Evolutionary conservation across 768 basidiomycete species (phyloP).

Genomic region (Trametes sanguinea): DNA sequence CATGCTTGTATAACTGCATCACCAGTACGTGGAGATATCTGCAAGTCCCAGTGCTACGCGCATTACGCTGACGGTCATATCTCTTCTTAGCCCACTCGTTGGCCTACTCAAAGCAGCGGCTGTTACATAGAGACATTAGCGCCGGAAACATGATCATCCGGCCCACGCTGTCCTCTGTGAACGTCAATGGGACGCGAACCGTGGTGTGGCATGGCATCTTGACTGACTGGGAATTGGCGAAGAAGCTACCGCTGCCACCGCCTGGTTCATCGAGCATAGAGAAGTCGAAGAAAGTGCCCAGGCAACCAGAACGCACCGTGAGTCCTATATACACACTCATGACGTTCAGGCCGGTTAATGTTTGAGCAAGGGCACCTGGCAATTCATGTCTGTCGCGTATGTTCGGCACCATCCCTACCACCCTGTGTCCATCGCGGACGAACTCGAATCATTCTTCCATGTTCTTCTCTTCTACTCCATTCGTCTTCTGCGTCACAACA

Average conservation of each 20-base stretch:
- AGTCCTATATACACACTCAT: too few relatives aligned
- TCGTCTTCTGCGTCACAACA: too few relatives aligned
- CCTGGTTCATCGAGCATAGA: too few relatives aligned
- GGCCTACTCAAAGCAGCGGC: not conserved
- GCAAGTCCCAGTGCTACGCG: not conserved
- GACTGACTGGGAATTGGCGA: constrained; percentile 6
- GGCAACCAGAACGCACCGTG: too few relatives aligned
- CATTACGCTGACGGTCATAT: not conserved
- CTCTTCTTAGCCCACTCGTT: not conserved
- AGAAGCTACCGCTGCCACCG: not conserved
- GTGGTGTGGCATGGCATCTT: not conserved
- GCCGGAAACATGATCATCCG: constrained; percentile 4
- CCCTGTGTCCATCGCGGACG: too few relatives aligned
- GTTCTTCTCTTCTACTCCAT: too few relatives aligned
- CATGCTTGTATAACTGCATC: constrained; percentile 1
- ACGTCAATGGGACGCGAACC: not conserved
- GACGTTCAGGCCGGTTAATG: too few relatives aligned
- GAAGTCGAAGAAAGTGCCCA: too few relatives aligned
- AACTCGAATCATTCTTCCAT: too few relatives aligned
- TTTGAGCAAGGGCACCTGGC: not conserved
- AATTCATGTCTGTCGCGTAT: too few relatives aligned
- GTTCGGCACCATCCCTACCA: too few relatives aligned
- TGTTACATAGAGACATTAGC: constrained; percentile 2
- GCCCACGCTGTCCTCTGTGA: not conserved
- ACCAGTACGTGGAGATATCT: not conserved